Evolutionary conservation across 352 stramenopile genomes (phyloP), one percentile per base, ranked within the genome.

Genomic region (Aphanomyces euteiches): DNA sequence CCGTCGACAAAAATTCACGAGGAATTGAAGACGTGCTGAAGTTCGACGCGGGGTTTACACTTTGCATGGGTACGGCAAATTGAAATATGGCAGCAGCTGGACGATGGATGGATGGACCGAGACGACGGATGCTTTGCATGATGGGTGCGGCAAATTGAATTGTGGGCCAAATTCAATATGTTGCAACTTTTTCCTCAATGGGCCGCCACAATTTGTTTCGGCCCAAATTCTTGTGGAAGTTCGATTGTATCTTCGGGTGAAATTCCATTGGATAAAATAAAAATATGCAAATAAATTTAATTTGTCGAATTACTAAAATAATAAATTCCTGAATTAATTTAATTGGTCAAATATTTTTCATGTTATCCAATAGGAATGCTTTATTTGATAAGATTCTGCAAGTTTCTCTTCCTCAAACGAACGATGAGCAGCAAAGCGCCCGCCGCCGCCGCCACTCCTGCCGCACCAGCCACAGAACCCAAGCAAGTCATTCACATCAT

Each of bases 401-500:
- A 21, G 15, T 37, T 61, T 40, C 36, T 43, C 54, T 61, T n/a
- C 36, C 54, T 37, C 15, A 58, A 61, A 17, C 54, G 54, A 61
- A 70, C 64, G 40, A 70, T 70, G 64, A 70, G 64, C 64, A 56
- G 36, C 47, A 70, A 70, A 54, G 54, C 64, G 37, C 64, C 64
- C 41, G 59, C 41, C 59, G 58, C 58, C 12, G 53, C 54, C 36
- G 19, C 54, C 15, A 37, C 50, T 19, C 63, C 63, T 7, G 37
- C 38, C 15, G 47, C 63, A n/a, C 15, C 54, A 8, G 38, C 47
- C 3, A 34, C 50, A 10, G 50, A 70, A 41, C 43, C 64, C 36
- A 70, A 70, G 64, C 45, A 70, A 61, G 28, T 95, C 53, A 82
- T 95, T 66, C 75, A 93, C 60, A 81, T 95, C 67, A 90, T 87